Evolutionary conservation across 495 filamentous ascomycete species (phyloP).

Genomic region (Hyaloscypha finlandica): DNA sequence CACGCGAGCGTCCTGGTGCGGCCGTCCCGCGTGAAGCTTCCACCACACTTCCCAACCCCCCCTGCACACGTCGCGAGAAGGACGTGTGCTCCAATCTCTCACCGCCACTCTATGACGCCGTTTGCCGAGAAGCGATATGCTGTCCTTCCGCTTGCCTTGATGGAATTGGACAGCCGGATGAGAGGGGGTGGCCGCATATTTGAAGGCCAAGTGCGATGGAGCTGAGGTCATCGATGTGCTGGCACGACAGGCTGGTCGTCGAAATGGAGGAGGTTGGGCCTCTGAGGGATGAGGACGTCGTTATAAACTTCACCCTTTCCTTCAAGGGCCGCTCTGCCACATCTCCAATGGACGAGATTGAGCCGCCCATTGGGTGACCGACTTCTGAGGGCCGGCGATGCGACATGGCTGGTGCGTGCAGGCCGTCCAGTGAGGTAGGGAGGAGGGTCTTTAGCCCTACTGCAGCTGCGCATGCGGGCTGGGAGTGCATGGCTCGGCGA

Average conservation of each 20-base stretch:
- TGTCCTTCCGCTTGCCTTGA: slow-evolving; percentile 10
- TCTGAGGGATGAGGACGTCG: slow-evolving; percentile 28
- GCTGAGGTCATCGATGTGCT: slow-evolving; percentile 32
- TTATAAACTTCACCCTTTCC: slow-evolving; percentile 18
- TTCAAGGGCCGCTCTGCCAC: slow-evolving; percentile 10
- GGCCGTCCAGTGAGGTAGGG: slow-evolving; percentile 20
- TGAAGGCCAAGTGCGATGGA: slow-evolving; percentile 32
- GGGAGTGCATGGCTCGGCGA: slow-evolving; percentile 25
- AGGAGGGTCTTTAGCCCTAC: slow-evolving; percentile 25
- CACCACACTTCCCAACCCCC: background rate
- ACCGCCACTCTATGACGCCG: slow-evolving; percentile 30
- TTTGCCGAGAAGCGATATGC: slow-evolving; percentile 17
- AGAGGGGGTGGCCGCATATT: slow-evolving; percentile 34
- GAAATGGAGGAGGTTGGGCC: slow-evolving; percentile 32
- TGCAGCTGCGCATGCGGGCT: slow-evolving; percentile 7
- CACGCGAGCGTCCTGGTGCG: background rate
- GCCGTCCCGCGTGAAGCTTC: background rate
- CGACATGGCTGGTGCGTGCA: slow-evolving; percentile 18
- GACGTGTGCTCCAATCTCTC: slow-evolving; percentile 15
- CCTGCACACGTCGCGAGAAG: slow-evolving; percentile 25
- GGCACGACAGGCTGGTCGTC: slow-evolving; percentile 17
- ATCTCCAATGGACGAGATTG: slow-evolving; percentile 7
- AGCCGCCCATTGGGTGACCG: slow-evolving; percentile 21
- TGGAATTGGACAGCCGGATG: slow-evolving; percentile 18
- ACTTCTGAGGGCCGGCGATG: slow-evolving; percentile 5